Percentiles rank a stretch among this genome's conserved stretches.
phyloP scores from a whole-genome alignment of 2,329 filamentous ascomycete species.

The Aspergillus fructus region DNA sequence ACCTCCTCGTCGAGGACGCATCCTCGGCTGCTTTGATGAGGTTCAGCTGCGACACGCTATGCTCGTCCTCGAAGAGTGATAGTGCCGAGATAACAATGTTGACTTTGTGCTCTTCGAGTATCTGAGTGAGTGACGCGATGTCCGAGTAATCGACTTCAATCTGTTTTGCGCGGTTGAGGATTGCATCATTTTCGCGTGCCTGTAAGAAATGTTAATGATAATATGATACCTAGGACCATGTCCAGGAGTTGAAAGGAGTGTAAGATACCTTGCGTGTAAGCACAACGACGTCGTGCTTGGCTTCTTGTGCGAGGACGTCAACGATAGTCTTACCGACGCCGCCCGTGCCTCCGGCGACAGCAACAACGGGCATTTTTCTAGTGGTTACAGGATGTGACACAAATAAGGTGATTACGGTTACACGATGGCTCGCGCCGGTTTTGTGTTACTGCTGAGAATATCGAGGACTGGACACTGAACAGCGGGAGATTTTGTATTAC shows the following conservation, averaged over 20 bases:
- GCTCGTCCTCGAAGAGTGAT: constrained; percentile 28
- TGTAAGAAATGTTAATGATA: neutral
- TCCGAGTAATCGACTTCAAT: constrained; percentile 36
- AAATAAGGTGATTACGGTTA: neutral
- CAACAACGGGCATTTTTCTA: constrained; percentile 41
- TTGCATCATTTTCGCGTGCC: neutral
- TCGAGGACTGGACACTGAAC: no score
- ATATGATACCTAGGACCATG: neutral
- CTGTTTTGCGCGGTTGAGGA: constrained; percentile 13
- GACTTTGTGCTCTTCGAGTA: constrained; percentile 40
- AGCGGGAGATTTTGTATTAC: neutral
- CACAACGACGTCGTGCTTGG: constrained; percentile 41
- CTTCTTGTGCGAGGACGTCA: constrained; percentile 38
- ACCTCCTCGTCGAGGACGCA: constrained; percentile 39
- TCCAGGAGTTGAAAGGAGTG: neutral
- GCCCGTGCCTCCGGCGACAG: constrained; percentile 50
- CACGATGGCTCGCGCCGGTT: neutral
- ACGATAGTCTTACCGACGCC: constrained; percentile 49
- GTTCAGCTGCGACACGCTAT: constrained; percentile 39
- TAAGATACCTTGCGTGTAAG: constrained; percentile 41
- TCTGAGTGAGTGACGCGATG: constrained; percentile 24
- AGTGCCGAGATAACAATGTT: constrained; percentile 49
- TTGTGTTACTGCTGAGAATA: no score
- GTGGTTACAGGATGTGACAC: neutral
- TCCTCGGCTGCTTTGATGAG: constrained; percentile 46